These are phyloP conservation scores for Sextonia rubra DNA, from an alignment of 164 flowering plant genomes.

Conservation along the genomic window DNA sequence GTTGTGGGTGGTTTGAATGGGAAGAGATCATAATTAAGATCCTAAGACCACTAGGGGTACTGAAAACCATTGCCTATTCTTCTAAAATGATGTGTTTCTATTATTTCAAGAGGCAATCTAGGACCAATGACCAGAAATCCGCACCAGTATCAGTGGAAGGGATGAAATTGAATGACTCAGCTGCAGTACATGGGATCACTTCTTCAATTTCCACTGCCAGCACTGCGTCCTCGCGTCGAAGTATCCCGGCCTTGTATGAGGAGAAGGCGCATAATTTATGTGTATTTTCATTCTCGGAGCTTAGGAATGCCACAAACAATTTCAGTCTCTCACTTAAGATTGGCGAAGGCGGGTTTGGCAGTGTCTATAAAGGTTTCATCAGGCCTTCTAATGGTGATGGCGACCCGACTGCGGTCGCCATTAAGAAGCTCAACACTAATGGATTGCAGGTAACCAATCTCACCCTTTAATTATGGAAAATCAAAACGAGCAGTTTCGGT, in stretches of 20 bases:
- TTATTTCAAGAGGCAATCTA: conserved; percentile 31
- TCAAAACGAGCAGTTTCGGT: neutral
- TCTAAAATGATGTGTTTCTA: conserved; percentile 49
- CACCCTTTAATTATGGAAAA: neutral
- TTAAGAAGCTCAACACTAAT: conserved; percentile 60
- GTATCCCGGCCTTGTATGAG: conserved; percentile 50
- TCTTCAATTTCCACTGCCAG: conserved; percentile 39
- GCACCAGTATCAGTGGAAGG: conserved; percentile 21
- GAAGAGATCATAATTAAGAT: neutral
- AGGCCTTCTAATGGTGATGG: conserved; percentile 42
- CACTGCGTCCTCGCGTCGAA: conserved; percentile 7
- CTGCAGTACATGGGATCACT: conserved; percentile 17
- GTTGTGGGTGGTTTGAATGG: neutral
- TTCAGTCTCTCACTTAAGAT: conserved; percentile 57
- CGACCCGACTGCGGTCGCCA: conserved; percentile 48
- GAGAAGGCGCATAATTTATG: conserved; percentile 60
- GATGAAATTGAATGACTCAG: conserved; percentile 24
- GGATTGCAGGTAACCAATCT: conserved; percentile 54
- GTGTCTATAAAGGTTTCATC: conserved; percentile 60
- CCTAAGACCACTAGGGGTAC: neutral
- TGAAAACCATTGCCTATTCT: neutral
- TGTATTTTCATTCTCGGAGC: conserved; percentile 52
- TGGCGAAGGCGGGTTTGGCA: conserved; percentile 84
- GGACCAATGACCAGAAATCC: conserved; percentile 10
- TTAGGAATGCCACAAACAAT: conserved; percentile 47